Percentiles rank a stretch among this genome's conserved stretches.
Evolutionary conservation across 73 alveolate species (phyloP).

Genomic region (Uronychia setigera): DNA sequence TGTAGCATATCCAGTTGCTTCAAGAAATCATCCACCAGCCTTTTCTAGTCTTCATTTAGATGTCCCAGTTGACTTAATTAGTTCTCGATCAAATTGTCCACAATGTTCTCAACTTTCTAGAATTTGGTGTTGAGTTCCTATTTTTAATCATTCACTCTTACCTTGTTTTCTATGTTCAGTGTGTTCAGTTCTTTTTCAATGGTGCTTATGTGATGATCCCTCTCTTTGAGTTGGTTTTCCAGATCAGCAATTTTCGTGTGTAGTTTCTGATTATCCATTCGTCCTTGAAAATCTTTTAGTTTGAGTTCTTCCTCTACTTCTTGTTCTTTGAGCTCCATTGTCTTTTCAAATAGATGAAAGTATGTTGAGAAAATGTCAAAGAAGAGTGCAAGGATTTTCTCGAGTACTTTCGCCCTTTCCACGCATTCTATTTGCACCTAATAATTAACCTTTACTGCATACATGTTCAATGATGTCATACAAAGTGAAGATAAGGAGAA

Average conservation of each 20-base stretch:
- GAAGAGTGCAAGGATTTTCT: not conserved
- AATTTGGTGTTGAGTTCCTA: not conserved
- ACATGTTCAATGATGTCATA: not conserved
- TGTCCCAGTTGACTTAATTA: not conserved
- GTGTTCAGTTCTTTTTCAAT: not conserved
- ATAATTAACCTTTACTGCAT: not conserved
- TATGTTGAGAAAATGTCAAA: not conserved
- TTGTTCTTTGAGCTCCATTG: not conserved
- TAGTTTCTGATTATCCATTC: not conserved
- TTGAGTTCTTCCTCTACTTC: not conserved
- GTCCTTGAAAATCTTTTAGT: not conserved
- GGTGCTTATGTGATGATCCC: not conserved
- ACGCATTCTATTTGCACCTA: not conserved
- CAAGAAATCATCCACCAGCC: not conserved
- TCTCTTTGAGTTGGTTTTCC: not conserved
- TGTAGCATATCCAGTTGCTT: not conserved
- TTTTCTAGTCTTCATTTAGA: not conserved
- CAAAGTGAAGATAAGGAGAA: not conserved
- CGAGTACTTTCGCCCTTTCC: not conserved
- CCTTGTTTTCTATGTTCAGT: not conserved
- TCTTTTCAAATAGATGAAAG: not conserved
- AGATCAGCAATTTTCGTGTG: not conserved
- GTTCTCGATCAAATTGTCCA: not conserved
- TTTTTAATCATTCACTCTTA: no score
- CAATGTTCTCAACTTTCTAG: not conserved